Evolutionary conservation across 352 stramenopile genomes (phyloP), one percentile per base, ranked within the genome.

Genomic region (Globisporangium middletonii): DNA sequence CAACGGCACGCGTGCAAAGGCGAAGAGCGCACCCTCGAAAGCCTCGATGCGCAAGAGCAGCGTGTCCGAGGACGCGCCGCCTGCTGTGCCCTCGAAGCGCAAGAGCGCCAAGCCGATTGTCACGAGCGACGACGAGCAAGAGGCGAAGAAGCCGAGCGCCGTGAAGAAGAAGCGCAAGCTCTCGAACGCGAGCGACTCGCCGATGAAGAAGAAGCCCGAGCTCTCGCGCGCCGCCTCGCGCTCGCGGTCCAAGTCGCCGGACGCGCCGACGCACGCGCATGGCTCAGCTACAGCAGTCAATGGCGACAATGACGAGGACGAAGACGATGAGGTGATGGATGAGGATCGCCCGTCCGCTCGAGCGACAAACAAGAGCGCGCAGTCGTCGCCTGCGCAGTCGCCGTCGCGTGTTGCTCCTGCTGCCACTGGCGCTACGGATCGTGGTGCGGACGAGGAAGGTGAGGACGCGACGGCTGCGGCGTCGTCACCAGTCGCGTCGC

Each of bases 1-100:
- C 67, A 86, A 79, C 45, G 77, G 74, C 51, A 86, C 73, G 53
- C 69, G 75, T 23, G 65, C 73, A 23, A 82, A 79, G 57, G 59
- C 69, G 23, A 89, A 89, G 28, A 19, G 12, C 3, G 15, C 28
- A 45, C 28, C 6, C 23, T 42, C 26, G 11, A 53, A 42, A 7
- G 33, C 15, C 19, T 46, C 43, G 19, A 23, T 38, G 16, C 55
- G 55, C 41, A 67, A 67, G 55, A 58, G 49, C 55, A 67, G 61
- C 30, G 45, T 58, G 12, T 69, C 65, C 23, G 49, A 68, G n/a
- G 59, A 67, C 38, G 44, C 53, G 0, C n/a, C 50, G 8, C 48
- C 53, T 13, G 23, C 42, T 18, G 18, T 51, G 23, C 9, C 60
- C 13, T 50, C 59, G 11, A 73, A 73, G 41, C 53, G 53, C 11